Evolutionary conservation across 2,329 filamentous ascomycete genomes (phyloP).

Genomic region (Paecilomyces variotii): DNA sequence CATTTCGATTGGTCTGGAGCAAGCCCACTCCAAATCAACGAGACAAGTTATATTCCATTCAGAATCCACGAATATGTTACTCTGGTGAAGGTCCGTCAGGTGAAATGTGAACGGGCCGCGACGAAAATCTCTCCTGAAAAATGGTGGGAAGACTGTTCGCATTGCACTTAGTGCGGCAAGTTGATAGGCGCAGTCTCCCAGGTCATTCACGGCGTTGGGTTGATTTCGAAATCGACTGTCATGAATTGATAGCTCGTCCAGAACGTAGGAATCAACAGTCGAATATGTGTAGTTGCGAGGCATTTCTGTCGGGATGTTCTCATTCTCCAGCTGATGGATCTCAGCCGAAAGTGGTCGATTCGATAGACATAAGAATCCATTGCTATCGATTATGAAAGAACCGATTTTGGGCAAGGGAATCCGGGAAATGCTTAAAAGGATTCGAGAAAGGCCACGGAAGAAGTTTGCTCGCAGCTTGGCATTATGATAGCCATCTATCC

Average conservation of each 20-base stretch:
- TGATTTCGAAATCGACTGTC: constrained; percentile 16
- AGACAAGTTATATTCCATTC: constrained; percentile 27
- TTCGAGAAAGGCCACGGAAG: no score
- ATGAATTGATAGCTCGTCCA: constrained; percentile 14
- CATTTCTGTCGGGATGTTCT: constrained; percentile 15
- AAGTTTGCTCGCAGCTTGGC: no score
- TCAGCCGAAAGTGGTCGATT: no score
- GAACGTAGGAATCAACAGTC: constrained; percentile 15
- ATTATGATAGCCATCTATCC: no score
- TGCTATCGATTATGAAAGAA: no score
- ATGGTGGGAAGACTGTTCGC: neutral
- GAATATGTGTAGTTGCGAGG: constrained; percentile 13
- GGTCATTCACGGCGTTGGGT: constrained; percentile 12
- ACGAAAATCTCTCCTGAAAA: constrained; percentile 16
- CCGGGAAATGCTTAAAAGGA: no score
- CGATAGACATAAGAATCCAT: no score
- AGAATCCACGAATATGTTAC: constrained; percentile 28
- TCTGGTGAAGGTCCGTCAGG: constrained; percentile 31
- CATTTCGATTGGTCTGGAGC: constrained; percentile 21
- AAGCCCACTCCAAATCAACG: constrained; percentile 30
- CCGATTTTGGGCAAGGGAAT: no score
- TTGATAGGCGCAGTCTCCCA: constrained; percentile 6
- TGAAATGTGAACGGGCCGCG: constrained; percentile 25
- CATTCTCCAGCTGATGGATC: constrained; percentile 13
- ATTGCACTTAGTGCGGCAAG: constrained; percentile 4